phyloP scores from a whole-genome alignment of 768 basidiomycete species.

The Suillus sp. region DNA sequence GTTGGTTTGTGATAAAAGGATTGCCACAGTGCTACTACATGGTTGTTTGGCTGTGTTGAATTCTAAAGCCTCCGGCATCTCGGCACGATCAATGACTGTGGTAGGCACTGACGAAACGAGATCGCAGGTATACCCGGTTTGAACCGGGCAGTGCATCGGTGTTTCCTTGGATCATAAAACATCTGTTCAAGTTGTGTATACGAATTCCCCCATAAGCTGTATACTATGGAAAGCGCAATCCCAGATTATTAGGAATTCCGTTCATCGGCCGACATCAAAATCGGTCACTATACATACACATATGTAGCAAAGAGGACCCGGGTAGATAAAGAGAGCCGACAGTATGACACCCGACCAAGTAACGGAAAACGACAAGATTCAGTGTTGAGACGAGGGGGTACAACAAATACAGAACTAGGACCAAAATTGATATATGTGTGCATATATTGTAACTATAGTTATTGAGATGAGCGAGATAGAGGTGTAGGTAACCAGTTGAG shows the following conservation, averaged over 20 bases:
- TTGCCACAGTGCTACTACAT: not conserved
- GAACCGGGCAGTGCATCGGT: not conserved
- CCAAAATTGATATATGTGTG: constrained; percentile 10
- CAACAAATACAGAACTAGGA: constrained; percentile 12
- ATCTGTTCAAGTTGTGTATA: not conserved
- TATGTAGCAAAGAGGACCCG: constrained; percentile 6
- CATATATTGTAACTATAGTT: constrained; percentile 9
- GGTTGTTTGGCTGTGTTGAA: constrained; percentile 30
- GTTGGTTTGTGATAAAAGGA: not conserved
- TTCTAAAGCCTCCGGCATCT: constrained; percentile 25
- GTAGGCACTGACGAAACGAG: not conserved
- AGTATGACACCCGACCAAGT: not conserved
- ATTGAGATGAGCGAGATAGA: constrained; percentile 8
- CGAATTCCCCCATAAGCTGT: not conserved
- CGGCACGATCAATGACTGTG: constrained; percentile 1
- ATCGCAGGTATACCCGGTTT: not conserved
- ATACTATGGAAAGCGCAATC: too few species aligned
- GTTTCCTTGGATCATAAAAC: not conserved
- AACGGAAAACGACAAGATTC: not conserved
- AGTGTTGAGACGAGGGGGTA: not conserved
- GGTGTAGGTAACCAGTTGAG: constrained; percentile 5
- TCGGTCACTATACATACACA: not conserved
- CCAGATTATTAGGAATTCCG: not conserved
- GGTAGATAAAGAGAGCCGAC: constrained; percentile 1
- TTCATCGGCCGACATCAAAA: constrained; percentile 1